Evolutionary conservation across 208 protist genomes (phyloP).

Genomic region (Naegleria lovaniensis): DNA sequence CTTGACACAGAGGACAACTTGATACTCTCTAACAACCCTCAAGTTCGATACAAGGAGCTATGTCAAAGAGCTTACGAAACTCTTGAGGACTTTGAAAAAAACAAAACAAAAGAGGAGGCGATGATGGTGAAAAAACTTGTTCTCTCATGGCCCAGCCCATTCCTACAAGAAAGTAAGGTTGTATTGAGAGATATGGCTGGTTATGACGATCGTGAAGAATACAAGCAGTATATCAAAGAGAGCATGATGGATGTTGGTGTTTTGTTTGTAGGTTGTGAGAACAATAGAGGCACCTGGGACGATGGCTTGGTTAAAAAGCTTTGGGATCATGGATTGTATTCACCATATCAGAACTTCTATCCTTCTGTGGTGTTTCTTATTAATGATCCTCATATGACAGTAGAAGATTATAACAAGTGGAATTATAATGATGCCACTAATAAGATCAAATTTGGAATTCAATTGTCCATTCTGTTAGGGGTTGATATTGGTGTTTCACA

Average conservation of each 20-base stretch:
- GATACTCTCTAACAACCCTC: neutral
- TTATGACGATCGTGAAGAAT: neutral
- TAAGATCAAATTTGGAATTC: neutral
- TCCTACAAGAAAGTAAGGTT: neutral
- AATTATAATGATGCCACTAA: neutral
- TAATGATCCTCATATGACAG: neutral
- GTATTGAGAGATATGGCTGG: neutral
- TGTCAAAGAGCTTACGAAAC: neutral
- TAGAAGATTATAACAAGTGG: neutral
- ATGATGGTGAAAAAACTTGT: neutral
- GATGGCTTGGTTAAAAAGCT: neutral
- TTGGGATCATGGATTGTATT: neutral
- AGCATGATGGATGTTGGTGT: neutral
- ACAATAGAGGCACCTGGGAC: neutral
- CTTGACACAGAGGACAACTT: neutral
- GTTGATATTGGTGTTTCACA: neutral
- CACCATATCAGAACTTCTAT: neutral
- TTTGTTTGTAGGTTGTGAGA: neutral
- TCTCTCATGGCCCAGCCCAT: neutral
- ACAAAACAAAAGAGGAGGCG: neutral
- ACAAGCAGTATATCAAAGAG: neutral
- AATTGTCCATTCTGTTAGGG: neutral
- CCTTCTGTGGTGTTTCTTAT: neutral
- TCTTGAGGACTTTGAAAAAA: neutral
- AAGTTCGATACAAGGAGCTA: neutral